Evolutionary conservation across 2,329 filamentous ascomycete species (phyloP).

Genomic region (Triangularia verruculosa): DNA sequence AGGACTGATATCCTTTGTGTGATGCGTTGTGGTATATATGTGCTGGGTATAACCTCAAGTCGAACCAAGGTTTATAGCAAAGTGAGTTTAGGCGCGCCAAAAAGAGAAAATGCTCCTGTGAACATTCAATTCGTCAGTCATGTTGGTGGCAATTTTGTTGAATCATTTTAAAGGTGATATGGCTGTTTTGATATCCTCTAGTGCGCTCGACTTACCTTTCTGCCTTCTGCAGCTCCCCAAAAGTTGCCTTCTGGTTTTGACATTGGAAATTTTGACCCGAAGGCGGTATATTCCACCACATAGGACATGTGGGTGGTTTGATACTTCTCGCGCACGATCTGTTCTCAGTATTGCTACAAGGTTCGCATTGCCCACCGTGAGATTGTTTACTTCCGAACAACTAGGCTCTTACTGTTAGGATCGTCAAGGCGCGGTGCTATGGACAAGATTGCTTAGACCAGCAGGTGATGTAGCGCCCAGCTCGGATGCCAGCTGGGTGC

Average conservation of each 20-base stretch:
- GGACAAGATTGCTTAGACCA: no score
- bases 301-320: not conserved
- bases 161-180: not conserved
- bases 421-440: no score
- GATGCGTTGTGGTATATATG: not conserved
- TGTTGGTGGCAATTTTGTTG: not conserved
- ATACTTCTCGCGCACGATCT: not conserved
- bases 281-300: not conserved
- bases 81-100: not conserved
- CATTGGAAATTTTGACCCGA: not conserved
- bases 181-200: no score
- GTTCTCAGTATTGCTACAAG: not conserved
- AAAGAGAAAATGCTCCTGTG: not conserved
- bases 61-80: not conserved
- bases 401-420: no score
- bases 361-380: not conserved
- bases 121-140: not conserved
- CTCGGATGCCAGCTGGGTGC: not conserved
- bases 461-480: no score
- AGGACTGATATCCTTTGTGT: not conserved
- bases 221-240: no score
- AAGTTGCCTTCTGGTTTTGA: no score
- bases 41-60: not conserved
- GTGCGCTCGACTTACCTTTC: no score
- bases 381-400: no score